Evolutionary conservation across 345 rosid genomes (phyloP).

Genomic region (Arabidopsis arenosa): DNA sequence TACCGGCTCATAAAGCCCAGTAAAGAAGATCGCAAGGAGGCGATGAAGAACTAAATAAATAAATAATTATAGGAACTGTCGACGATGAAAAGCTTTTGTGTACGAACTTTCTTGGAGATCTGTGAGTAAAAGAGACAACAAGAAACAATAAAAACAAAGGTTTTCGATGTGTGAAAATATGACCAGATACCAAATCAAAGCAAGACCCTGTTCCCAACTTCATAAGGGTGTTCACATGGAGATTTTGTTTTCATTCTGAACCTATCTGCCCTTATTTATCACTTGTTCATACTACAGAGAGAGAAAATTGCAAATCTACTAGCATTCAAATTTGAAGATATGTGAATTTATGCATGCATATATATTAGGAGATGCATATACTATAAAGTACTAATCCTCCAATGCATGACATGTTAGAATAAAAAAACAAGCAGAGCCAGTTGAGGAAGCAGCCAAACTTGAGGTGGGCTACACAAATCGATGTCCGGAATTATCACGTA

Average conservation of each 20-base stretch:
- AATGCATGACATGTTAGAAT: constrained; percentile 38
- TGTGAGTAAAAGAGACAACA: not conserved
- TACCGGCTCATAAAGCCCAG: too few relatives aligned
- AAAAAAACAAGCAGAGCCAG: constrained; percentile 37
- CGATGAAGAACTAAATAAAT: too few relatives aligned
- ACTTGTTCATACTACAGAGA: constrained; percentile 22
- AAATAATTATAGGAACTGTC: too few relatives aligned
- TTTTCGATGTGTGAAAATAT: constrained; percentile 7
- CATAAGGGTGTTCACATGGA: constrained; percentile 29
- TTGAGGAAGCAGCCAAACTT: constrained; percentile 46
- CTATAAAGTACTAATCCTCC: constrained; percentile 27
- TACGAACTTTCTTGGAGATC: not conserved
- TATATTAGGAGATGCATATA: not conserved
- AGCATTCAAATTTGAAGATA: constrained; percentile 3
- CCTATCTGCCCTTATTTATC: constrained; percentile 1
- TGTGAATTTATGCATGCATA: constrained; percentile 19
- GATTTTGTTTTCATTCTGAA: constrained; percentile 29
- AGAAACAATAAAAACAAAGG: not conserved
- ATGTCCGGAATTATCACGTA: constrained; percentile 41
- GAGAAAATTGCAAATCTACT: not conserved
- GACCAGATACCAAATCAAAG: constrained; percentile 26
- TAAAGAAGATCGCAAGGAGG: too few relatives aligned
- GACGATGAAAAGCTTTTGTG: not conserved
- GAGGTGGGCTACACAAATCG: constrained; percentile 47
- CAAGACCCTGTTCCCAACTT: constrained; percentile 23